Percentiles rank a stretch among this genome's conserved stretches.
These are phyloP conservation scores for Trichosporon sp. DNA, from an alignment of 1,284 basidiomycete species.

Conservation along the genomic window DNA sequence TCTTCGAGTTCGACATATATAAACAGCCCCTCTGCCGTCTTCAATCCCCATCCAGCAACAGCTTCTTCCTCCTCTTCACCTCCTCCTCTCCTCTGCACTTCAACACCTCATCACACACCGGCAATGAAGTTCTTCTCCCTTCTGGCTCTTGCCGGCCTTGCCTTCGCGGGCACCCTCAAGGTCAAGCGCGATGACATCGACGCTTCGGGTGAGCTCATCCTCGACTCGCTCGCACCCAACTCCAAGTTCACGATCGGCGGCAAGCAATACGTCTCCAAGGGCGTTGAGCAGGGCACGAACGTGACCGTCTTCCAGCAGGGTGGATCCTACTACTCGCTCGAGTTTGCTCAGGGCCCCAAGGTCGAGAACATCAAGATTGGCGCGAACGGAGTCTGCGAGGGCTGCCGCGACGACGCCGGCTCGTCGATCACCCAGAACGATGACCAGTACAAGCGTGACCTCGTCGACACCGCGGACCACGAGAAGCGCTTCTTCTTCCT, in stretches of 20 bases:
- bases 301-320: neutral
- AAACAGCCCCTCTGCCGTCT: neutral
- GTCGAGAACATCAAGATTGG: neutral
- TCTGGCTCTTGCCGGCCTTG: neutral
- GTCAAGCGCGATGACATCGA: constrained; percentile 19
- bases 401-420: neutral
- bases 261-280: neutral
- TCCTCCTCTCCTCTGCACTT: neutral
- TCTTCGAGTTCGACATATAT: neutral
- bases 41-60: constrained; percentile 5
- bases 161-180: neutral
- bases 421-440: neutral
- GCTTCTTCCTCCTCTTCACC: neutral
- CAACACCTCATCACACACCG: neutral
- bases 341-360: neutral
- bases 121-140: constrained; percentile 10
- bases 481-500: constrained; percentile 17
- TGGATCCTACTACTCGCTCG: neutral
- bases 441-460: neutral
- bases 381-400: neutral
- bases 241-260: neutral
- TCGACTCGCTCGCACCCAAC: neutral
- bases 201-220: neutral
- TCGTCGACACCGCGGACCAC: neutral
- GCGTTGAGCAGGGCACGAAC: constrained; percentile 1